Evolutionary conservation across 257 asterid species (phyloP).

Genomic region (Nicotiana attenuata): DNA sequence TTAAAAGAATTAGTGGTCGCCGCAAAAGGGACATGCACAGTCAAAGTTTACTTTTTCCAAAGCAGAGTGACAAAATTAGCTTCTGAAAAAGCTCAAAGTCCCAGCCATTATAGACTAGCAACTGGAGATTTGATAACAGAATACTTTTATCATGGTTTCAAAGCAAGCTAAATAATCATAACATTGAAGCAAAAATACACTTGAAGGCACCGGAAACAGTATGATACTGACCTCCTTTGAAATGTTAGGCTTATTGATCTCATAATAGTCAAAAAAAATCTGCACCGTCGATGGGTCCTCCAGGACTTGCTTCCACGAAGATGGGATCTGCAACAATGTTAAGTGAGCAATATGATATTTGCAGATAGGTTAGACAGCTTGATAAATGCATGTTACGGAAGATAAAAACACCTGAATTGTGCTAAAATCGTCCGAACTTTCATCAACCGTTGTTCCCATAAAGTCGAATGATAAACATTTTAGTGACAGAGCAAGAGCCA

Average conservation of each 20-base stretch:
- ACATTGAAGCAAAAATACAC: neutral
- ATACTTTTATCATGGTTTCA: neutral
- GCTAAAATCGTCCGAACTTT: constrained; percentile 96
- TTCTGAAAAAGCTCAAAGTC: neutral
- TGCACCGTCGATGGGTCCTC: constrained; percentile 84
- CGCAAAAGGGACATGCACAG: neutral
- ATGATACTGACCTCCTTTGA: constrained; percentile 78
- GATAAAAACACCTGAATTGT: constrained; percentile 69
- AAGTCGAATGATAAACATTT: constrained; percentile 94
- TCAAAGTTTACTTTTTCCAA: neutral
- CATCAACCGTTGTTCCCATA: constrained; percentile 93
- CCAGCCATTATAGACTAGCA: neutral
- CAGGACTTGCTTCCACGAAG: constrained; percentile 78
- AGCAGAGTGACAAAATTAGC: neutral
- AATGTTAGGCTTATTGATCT: constrained; percentile 68
- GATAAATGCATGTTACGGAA: neutral
- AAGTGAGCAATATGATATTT: neutral
- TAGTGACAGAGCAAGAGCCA: constrained; percentile 78
- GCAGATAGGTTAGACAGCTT: constrained; percentile 3
- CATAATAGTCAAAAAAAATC: constrained; percentile 89
- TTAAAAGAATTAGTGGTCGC: neutral
- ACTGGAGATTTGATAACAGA: neutral
- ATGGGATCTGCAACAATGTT: constrained; percentile 57
- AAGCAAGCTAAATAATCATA: neutral
- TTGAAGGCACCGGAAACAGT: constrained; percentile 4